Percentiles rank a stretch among this genome's conserved stretches.
These are phyloP conservation scores for Zizania palustris DNA, from an alignment of 202 grass and related monocot species.

Conservation along the genomic window DNA sequence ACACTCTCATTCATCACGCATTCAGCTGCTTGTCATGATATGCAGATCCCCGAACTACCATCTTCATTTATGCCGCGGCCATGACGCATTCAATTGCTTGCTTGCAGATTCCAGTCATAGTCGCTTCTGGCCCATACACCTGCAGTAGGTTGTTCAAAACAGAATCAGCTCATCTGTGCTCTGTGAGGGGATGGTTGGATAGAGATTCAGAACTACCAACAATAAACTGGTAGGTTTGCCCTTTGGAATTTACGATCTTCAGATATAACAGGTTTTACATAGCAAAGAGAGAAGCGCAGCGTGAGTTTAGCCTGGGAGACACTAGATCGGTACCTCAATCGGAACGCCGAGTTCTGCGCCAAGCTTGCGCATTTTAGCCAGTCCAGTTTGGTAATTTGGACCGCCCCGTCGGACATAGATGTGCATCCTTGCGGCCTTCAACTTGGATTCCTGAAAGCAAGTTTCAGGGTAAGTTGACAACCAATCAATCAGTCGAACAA, in stretches of 20 bases:
- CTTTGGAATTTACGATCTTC: neutral
- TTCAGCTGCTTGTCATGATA: conserved; percentile 50
- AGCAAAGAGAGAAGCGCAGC: neutral
- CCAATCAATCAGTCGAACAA: conserved; percentile 1
- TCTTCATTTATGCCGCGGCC: conserved; percentile 46
- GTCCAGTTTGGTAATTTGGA: conserved; percentile 71
- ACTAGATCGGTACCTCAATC: conserved; percentile 51
- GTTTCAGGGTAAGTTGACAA: neutral
- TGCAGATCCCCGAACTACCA: conserved; percentile 53
- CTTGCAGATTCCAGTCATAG: conserved; percentile 95
- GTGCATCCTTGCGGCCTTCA: conserved; percentile 64
- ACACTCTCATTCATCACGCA: conserved; percentile 39
- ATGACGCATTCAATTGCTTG: conserved; percentile 89
- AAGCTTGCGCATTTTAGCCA: conserved; percentile 63
- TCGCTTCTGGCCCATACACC: conserved; percentile 91
- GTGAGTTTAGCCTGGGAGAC: neutral
- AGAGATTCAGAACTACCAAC: conserved; percentile 7
- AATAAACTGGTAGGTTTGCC: neutral
- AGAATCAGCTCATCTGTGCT: conserved; percentile 19
- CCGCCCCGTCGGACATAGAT: conserved; percentile 69
- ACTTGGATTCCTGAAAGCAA: conserved; percentile 60
- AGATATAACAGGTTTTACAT: neutral
- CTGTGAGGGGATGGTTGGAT: no score
- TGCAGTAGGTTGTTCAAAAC: conserved; percentile 40
- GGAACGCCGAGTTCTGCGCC: conserved; percentile 62